Base-by-base conservation (phyloP, 176 grass and related monocot species). In the Oryza brachyantha region DNA sequence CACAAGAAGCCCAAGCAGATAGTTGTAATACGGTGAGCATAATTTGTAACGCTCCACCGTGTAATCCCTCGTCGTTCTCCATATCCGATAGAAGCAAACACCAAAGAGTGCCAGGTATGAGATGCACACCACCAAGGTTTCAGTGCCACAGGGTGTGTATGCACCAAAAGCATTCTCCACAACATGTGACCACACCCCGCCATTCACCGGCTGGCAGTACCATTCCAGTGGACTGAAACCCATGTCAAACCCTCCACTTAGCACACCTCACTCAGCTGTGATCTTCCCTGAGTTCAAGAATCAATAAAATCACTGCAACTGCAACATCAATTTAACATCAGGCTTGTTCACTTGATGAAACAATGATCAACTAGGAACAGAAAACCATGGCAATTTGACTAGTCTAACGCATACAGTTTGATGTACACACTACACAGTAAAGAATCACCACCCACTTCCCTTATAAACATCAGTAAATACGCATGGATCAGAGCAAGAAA, bases 31-130 rank as follows among this genome's bases (percentile, higher is more conserved):
- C 10, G 79, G 86, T 1, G 84, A 82, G 42, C 85, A 87, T 35
- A 95, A 26, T 66, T 83, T 77, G 88, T 79, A 99, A 32, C 96
- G 85, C 75, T 93, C 83, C 35, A 95, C 88, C 14, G 85, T 84
- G 81, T 89, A 81, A 78, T 99, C 96, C 59, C 67, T 81, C 28
- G 55, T 78, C 39, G 79, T 95, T 84, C 84, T 92, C 96, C 96
- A 95, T 85, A 93, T 93, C 21, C 96, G 89, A 26, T 99, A 99
- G 79, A 99, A 93, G 86, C 90, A 95, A 39, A 83, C 90, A 5
- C 85, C 92, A 65, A 99, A 95, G 35, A 99, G 87, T 9, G 70
- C 86, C 12, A 99, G 77, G 83, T 95, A 83, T 13, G 92, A 99
- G 81, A 99, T 86, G 85, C 92, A 89, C 42, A 99, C 85, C 67